Percentiles rank a stretch among this genome's conserved stretches.
phyloP scores from a whole-genome alignment of 2,329 filamentous ascomycete genomes.

The Biscogniauxia sp. region DNA sequence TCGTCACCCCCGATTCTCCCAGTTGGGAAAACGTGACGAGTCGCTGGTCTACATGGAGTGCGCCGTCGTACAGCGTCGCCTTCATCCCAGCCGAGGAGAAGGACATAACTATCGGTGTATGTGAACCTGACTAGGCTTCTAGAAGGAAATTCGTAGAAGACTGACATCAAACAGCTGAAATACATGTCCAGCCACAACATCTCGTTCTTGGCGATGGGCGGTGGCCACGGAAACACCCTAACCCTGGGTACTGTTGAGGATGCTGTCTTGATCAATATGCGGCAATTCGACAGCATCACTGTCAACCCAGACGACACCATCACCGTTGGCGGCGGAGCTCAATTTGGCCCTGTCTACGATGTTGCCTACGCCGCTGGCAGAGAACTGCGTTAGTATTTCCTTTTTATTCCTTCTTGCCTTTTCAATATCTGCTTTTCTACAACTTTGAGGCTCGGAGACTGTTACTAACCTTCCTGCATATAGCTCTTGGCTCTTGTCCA shows the following conservation, averaged over 20 bases:
- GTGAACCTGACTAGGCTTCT: not conserved
- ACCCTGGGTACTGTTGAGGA: conserved; percentile 6
- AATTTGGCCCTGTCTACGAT: conserved; percentile 7
- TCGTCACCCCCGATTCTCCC: conserved; percentile 9
- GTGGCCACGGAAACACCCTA: conserved; percentile 13
- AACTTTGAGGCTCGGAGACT: not conserved
- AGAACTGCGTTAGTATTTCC: conserved; percentile 10
- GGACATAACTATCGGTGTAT: conserved; percentile 11
- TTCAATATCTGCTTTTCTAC: not conserved
- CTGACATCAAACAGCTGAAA: conserved; percentile 6
- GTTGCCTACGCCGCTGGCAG: conserved; percentile 9
- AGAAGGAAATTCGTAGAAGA: not conserved
- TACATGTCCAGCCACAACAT: conserved; percentile 16
- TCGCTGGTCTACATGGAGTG: conserved; percentile 13
- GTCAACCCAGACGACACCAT: conserved; percentile 10
- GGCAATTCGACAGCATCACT: conserved; percentile 10
- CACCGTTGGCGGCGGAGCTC: conserved; percentile 8
- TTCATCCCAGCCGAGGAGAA: conserved; percentile 14
- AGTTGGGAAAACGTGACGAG: conserved; percentile 7
- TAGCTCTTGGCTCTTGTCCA: conserved; percentile 6
- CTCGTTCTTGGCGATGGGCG: conserved; percentile 9
- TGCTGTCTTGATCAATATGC: conserved; percentile 14
- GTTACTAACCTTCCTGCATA: not conserved
- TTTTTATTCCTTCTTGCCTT: not conserved
- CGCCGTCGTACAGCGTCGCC: conserved; percentile 10